phyloP scores from a whole-genome alignment of 768 basidiomycete species.

The Pleurotus salmoneostramineus region DNA sequence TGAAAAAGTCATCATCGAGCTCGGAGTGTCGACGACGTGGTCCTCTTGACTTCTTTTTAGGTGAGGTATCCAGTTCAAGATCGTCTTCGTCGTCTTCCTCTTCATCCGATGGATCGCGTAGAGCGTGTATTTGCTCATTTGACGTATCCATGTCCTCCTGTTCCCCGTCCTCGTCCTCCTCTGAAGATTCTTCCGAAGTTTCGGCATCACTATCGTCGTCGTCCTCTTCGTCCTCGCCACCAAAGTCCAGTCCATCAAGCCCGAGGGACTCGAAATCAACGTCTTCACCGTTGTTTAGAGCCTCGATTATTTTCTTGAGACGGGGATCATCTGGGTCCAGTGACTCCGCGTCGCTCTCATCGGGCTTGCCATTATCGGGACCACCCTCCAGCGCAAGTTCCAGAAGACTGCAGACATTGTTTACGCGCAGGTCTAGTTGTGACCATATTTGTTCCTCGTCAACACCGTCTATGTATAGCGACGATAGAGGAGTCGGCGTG shows the following conservation, averaged over 20 bases:
- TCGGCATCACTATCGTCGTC: constrained; percentile 19
- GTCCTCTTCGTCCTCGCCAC: constrained; percentile 26
- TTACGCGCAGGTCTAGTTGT: constrained; percentile 81
- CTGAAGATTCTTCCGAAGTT: constrained; percentile 28
- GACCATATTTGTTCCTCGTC: constrained; percentile 90
- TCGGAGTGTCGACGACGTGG: constrained; percentile 27
- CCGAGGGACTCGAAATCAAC: constrained; percentile 25
- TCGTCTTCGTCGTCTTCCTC: constrained; percentile 29
- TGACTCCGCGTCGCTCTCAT: constrained; percentile 26
- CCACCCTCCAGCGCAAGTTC: constrained; percentile 60
- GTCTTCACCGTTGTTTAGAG: constrained; percentile 23
- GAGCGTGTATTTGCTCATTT: constrained; percentile 20
- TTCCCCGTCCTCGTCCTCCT: constrained; percentile 20
- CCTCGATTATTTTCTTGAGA: constrained; percentile 18
- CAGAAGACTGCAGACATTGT: constrained; percentile 66
- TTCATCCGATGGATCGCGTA: constrained; percentile 35
- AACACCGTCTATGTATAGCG: constrained; percentile 75
- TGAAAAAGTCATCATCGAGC: constrained; percentile 90
- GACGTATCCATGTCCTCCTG: constrained; percentile 16
- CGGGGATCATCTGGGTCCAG: constrained; percentile 22
- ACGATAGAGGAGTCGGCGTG: constrained; percentile 66
- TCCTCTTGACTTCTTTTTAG: constrained; percentile 16
- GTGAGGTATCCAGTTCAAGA: background rate
- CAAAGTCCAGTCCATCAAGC: constrained; percentile 26
- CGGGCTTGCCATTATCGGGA: constrained; percentile 23